Evolutionary conservation across 2,329 filamentous ascomycete species (phyloP).

Genomic region (Aspergillus pseudotamarii): DNA sequence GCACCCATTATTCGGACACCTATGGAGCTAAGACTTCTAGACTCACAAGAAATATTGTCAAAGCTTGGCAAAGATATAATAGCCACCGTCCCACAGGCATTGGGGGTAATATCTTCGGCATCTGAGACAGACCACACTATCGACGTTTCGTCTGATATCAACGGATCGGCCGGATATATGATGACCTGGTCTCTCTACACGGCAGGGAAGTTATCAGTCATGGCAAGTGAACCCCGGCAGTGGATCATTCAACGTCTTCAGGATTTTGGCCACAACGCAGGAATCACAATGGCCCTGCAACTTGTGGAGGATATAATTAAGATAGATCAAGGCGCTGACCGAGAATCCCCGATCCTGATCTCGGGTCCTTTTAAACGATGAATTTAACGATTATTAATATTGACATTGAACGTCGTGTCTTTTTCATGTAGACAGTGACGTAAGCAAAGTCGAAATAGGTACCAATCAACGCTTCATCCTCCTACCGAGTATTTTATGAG

Average conservation of each 20-base stretch:
- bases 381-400: not conserved
- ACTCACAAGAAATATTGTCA: constrained; percentile 15
- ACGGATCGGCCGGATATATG: constrained; percentile 20
- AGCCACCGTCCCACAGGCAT: constrained; percentile 24
- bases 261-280: constrained; percentile 11
- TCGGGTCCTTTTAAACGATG: not conserved
- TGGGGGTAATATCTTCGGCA: constrained; percentile 16
- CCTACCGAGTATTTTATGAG: not conserved
- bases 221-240: constrained; percentile 7
- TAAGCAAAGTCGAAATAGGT: not conserved
- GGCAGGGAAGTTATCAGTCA: constrained; percentile 15
- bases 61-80: constrained; percentile 22
- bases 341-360: not conserved
- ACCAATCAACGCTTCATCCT: not conserved
- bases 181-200: constrained; percentile 22
- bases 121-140: not conserved
- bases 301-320: constrained; percentile 16
- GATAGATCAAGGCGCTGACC: constrained; percentile 8
- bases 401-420: not conserved
- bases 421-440: not conserved
- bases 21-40: constrained; percentile 7
- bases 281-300: constrained; percentile 17
- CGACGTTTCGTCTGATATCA: constrained; percentile 2
- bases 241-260: constrained; percentile 21
- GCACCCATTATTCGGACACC: not conserved